A percentile compares a stretch with the other conserved stretches of the same genome.
Conservation (phyloP, 1,284 basidiomycete genomes). For the Boletus austroedulis region DNA sequence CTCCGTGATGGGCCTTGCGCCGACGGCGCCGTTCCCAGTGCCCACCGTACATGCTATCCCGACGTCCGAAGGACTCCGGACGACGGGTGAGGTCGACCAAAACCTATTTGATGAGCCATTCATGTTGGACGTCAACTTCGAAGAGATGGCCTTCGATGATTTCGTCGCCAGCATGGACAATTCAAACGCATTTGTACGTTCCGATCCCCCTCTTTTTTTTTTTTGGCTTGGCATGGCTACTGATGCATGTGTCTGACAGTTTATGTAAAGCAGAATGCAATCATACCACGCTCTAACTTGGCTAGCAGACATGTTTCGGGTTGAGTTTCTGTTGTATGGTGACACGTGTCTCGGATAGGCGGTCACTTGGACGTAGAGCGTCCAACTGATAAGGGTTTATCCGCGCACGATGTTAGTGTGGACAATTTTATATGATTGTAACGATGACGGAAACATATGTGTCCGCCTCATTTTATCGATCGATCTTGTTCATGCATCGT, state of each 20-base stretch:
- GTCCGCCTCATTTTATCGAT: conserved; percentile 8
- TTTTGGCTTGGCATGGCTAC: neutral
- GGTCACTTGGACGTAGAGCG: conserved; percentile 15
- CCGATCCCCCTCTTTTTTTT: neutral
- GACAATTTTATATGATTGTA: neutral
- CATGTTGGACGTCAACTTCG: conserved; percentile 32
- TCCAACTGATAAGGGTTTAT: neutral
- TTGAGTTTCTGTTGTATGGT: neutral
- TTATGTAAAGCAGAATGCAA: conserved; percentile 22
- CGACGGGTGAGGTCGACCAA: conserved; percentile 18
- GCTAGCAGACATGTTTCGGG: neutral
- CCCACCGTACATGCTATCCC: neutral
- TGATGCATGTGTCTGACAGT: conserved; percentile 16
- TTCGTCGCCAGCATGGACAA: conserved; percentile 19
- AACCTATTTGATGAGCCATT: conserved; percentile 33
- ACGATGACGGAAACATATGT: conserved; percentile 4
- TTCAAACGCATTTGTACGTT: conserved; percentile 24
- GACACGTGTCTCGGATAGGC: neutral
- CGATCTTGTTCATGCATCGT: conserved; percentile 15
- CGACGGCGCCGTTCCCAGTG: conserved; percentile 7
- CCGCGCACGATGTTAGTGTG: neutral
- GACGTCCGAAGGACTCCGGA: neutral
- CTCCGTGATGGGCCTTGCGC: neutral
- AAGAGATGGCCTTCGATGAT: conserved; percentile 30
- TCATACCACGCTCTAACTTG: conserved; percentile 4